Evolutionary conservation across 768 basidiomycete genomes (phyloP).

Genomic region (Mycena polygramma): DNA sequence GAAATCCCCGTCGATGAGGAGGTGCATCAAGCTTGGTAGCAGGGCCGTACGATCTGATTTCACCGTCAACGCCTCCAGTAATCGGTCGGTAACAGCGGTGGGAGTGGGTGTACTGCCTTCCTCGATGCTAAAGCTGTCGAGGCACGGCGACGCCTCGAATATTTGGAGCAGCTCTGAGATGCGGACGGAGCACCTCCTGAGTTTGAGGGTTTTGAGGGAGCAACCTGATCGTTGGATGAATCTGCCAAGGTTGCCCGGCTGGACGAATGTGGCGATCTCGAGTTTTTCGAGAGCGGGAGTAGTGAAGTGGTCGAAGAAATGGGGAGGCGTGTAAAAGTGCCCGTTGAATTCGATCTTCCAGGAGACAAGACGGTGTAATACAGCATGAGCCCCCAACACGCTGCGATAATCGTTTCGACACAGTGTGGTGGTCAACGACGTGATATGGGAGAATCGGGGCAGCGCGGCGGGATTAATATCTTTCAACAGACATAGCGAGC

Average conservation of each 20-base stretch:
- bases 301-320: conserved; percentile 1
- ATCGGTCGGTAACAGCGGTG: background rate
- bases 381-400: background rate
- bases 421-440: background rate
- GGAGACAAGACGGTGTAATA: background rate
- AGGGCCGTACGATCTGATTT: background rate
- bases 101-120: background rate
- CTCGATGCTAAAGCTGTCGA: background rate
- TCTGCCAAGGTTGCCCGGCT: background rate
- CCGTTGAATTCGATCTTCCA: conserved; percentile 4
- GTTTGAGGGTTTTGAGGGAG: background rate
- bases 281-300: background rate
- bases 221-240: conserved; percentile 11
- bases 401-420: no score
- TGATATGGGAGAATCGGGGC: background rate
- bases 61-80: conserved; percentile 1
- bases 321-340: background rate
- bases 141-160: background rate
- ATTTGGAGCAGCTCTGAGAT: background rate
- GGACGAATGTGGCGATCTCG: background rate
- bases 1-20: background rate
- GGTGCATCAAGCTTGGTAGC: background rate
- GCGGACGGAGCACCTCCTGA: background rate
- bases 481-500: background rate
- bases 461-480: background rate